Conservation (phyloP, 805 yeast genomes). For the Candida peoriensis region DNA sequence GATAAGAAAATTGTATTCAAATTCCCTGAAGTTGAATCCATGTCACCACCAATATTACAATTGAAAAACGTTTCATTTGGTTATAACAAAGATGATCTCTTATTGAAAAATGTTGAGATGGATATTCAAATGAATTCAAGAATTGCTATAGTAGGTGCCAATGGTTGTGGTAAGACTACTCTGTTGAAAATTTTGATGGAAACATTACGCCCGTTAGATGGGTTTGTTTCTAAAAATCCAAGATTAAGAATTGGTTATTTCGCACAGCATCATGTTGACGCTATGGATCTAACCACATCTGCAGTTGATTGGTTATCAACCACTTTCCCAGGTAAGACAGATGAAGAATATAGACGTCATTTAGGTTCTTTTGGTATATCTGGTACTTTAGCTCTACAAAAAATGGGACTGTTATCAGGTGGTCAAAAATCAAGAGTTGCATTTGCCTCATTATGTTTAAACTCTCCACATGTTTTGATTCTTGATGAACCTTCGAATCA, state of each 20-base stretch:
- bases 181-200: constrained; percentile 83
- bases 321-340: constrained; percentile 87
- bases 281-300: constrained; percentile 81
- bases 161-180: constrained; percentile 99
- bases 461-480: constrained; percentile 85
- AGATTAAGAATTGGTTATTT: constrained; percentile 92
- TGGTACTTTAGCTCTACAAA: constrained; percentile 88
- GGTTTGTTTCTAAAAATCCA: constrained; percentile 74
- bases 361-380: constrained; percentile 96
- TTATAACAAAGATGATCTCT: constrained; percentile 58
- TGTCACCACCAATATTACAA: constrained; percentile 92
- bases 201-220: constrained; percentile 65
- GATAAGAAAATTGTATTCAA: constrained; percentile 79
- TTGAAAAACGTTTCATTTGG: constrained; percentile 85
- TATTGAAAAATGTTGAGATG: constrained; percentile 74
- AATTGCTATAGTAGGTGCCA: constrained; percentile 96
- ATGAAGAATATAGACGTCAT: constrained; percentile 95
- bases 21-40: constrained; percentile 91
- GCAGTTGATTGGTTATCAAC: constrained; percentile 95
- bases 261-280: constrained; percentile 97
- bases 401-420: constrained; percentile 85
- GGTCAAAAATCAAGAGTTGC: constrained; percentile 99
- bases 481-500: constrained; percentile 98
- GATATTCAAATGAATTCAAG: constrained; percentile 93
- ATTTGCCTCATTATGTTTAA: constrained; percentile 88